Percentiles rank a stretch among this genome's conserved stretches.
These are phyloP conservation scores for Chenopodium berlandieri DNA, from an alignment of 148 eudicot genomes.

Conservation along the genomic window DNA sequence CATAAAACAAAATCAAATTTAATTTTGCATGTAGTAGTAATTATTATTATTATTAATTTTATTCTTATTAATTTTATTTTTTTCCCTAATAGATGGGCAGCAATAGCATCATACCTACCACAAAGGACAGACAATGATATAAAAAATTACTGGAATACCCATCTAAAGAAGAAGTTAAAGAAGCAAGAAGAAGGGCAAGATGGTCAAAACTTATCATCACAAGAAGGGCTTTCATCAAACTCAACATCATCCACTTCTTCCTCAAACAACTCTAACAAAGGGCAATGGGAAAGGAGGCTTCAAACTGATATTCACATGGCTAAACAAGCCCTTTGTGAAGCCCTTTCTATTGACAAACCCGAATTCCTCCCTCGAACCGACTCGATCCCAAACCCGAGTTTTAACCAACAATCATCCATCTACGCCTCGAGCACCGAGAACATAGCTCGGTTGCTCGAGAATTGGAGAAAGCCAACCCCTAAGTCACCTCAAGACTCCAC, in stretches of 20 bases:
- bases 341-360: constrained; percentile 66
- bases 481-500: constrained; percentile 15
- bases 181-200: constrained; percentile 39
- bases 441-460: constrained; percentile 57
- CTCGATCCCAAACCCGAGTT: constrained; percentile 4
- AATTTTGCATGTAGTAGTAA: constrained; percentile 13
- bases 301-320: constrained; percentile 82
- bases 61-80: background rate
- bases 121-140: constrained; percentile 90
- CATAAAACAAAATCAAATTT: constrained; percentile 11
- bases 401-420: constrained; percentile 6
- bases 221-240: constrained; percentile 25
- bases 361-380: background rate
- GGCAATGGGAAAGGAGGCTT: constrained; percentile 91
- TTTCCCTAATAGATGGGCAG: constrained; percentile 67
- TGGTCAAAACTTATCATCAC: constrained; percentile 15
- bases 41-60: constrained; percentile 4
- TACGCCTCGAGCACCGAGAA: constrained; percentile 79
- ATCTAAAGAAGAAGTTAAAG: constrained; percentile 67
- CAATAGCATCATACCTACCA: constrained; percentile 90
- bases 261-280: constrained; percentile 40
- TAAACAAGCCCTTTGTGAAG: constrained; percentile 74
- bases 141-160: constrained; percentile 93
- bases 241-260: constrained; percentile 31
- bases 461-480: constrained; percentile 41